Base-by-base conservation (phyloP, 345 rosid genomes). In the Rubroshorea leprosula region DNA sequence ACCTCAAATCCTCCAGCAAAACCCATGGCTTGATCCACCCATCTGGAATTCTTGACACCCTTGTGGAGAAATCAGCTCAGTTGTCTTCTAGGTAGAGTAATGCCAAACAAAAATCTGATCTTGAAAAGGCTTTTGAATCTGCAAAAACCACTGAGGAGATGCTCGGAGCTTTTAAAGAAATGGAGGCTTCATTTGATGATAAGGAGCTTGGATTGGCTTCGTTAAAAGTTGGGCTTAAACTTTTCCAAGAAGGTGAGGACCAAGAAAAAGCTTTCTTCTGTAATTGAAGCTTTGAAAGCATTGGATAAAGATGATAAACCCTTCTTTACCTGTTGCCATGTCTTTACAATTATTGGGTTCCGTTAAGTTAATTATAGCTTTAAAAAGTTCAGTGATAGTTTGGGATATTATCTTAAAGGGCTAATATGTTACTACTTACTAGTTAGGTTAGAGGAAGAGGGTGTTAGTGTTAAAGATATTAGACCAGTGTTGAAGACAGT, bases 111-210 rank as follows among this genome's bases (percentile, higher is more conserved):
- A 93, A 73, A 51, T 67, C 74, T 41, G 80, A 83, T 57, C 88
- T 93, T 25, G 97, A 93, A 38, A 96, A 85, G 55, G 83, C 83
- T 49, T 89, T 93, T 64, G 97, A 89, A 80, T 82, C 96, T 7
- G 94, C 96, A 1, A 68, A 57, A 44, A 87, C 89, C 13, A 45
- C 82, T n/a, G 87, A 82, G 51, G 88, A 86, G 58, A 87, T 87
- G 96, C 74, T 89, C 23, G 67, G 65, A 47, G 74, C 83, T 48
- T 89, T 89, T 68, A 72, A 79, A 67, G 65, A 68, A 48, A 93
- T 89, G 97, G 99, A 89, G 75, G 57, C 80, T 16, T 69, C 68
- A 41, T 87, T 85, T 68, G 74, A 83, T 18, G 96, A 79, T 55
- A 72, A 72, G 58, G 97, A 82, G 63, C 81, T 93, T 25, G 97